Evolutionary conservation across 1,284 basidiomycete genomes (phyloP).

Genomic region (Somion occarium): DNA sequence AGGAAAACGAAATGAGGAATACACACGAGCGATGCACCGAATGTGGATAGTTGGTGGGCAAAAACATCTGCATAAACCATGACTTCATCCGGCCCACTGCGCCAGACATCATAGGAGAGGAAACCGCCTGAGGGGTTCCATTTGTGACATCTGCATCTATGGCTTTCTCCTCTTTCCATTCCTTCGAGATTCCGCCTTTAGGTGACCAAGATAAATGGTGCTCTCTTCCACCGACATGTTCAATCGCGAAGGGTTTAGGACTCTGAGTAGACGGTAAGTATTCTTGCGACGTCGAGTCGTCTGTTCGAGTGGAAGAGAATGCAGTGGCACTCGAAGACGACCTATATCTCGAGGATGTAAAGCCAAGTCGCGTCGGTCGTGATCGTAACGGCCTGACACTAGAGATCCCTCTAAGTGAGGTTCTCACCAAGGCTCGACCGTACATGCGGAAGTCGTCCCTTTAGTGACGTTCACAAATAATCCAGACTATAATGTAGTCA

Average conservation of each 20-base stretch:
- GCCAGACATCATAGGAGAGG: conserved; percentile 14
- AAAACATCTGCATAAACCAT: conserved; percentile 28
- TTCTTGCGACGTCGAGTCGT: background rate
- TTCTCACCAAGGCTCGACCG: background rate
- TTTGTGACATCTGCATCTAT: background rate
- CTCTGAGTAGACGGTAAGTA: background rate
- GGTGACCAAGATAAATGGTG: conserved; percentile 25
- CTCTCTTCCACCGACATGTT: conserved; percentile 26
- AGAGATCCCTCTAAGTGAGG: background rate
- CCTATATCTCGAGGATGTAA: background rate
- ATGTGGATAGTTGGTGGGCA: conserved; percentile 29
- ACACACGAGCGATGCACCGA: conserved; percentile 30
- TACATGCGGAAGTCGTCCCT: background rate
- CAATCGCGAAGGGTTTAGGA: conserved; percentile 22
- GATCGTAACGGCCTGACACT: background rate
- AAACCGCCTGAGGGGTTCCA: conserved; percentile 8
- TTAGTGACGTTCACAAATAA: no score
- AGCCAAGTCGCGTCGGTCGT: background rate
- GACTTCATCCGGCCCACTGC: conserved; percentile 19
- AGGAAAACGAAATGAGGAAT: background rate
- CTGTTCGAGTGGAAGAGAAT: background rate
- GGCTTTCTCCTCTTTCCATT: conserved; percentile 21
- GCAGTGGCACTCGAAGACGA: background rate
- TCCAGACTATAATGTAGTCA: no score
- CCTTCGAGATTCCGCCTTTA: conserved; percentile 19